These are phyloP conservation scores for Fraxinus nigra DNA, from an alignment of 305 asterid species.

Conservation along the genomic window DNA sequence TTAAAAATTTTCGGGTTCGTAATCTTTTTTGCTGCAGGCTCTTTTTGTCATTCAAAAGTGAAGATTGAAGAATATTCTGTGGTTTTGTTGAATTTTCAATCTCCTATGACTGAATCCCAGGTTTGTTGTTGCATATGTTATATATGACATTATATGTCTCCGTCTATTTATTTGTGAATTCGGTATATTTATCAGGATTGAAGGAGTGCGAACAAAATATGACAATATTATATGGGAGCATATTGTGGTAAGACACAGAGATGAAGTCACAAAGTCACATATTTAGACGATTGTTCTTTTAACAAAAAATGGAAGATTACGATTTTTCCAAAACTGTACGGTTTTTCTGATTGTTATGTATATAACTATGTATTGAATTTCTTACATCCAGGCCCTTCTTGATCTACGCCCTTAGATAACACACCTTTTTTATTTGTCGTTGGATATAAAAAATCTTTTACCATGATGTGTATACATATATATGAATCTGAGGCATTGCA, in stretches of 20 bases:
- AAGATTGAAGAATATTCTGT: conserved; percentile 1
- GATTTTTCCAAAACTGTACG: not conserved
- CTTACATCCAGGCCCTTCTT: not conserved
- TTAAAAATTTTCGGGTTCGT: not conserved
- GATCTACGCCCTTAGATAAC: not conserved
- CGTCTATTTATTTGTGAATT: not conserved
- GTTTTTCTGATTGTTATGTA: not conserved
- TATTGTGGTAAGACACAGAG: not conserved
- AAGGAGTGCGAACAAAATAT: not conserved
- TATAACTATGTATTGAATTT: not conserved
- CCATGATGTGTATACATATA: not conserved
- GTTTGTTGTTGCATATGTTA: conserved; percentile 15
- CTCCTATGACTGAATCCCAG: conserved; percentile 30
- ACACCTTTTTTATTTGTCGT: not conserved
- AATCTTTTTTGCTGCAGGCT: conserved; percentile 21
- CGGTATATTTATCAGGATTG: not conserved
- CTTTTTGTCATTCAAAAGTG: conserved; percentile 11
- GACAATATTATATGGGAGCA: not conserved
- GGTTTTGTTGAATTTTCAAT: conserved; percentile 4
- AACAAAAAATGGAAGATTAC: not conserved
- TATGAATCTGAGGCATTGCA: conserved; percentile 17
- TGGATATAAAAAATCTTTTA: not conserved
- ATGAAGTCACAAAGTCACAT: not conserved
- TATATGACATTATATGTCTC: not conserved
- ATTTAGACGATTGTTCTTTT: not conserved